phyloP scores from a whole-genome alignment of 2,329 filamentous ascomycete species.

The Eutypa lata region DNA sequence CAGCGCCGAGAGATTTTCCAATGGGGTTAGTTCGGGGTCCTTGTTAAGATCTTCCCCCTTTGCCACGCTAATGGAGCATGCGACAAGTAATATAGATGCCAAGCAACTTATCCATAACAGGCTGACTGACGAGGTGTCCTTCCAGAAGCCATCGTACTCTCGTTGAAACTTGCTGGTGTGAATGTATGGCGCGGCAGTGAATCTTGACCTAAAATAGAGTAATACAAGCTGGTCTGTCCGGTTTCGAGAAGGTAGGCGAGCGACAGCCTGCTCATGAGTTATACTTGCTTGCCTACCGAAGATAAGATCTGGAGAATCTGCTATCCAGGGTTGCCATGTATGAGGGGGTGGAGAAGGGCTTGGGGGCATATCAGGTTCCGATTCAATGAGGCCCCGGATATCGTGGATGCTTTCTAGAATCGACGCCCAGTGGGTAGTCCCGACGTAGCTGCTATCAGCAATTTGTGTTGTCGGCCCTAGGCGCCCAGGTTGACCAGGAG shows the following conservation, averaged over 20 bases:
- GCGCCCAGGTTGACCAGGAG: conserved; percentile 14
- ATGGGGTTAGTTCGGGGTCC: conserved; percentile 20
- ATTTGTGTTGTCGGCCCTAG: conserved; percentile 14
- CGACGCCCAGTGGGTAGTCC: conserved; percentile 32
- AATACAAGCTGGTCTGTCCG: conserved; percentile 31
- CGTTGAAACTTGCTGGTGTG: conserved; percentile 43
- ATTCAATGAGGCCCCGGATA: conserved; percentile 30
- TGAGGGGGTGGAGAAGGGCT: conserved; percentile 25
- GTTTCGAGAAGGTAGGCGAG: conserved; percentile 26
- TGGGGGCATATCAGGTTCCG: conserved; percentile 19
- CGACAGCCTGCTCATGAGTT: conserved; percentile 30
- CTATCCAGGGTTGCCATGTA: conserved; percentile 8
- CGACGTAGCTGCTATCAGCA: conserved; percentile 29
- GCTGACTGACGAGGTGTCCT: conserved; percentile 33
- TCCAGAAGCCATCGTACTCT: conserved; percentile 47
- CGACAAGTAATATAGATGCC: conserved; percentile 44
- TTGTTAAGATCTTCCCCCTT: conserved; percentile 24
- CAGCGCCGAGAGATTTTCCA: conserved; percentile 31
- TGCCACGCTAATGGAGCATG: conserved; percentile 32
- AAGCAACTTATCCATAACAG: conserved; percentile 50
- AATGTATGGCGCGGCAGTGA: conserved; percentile 31
- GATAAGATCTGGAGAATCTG: conserved; percentile 24
- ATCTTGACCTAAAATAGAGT: conserved; percentile 31
- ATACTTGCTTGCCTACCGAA: conserved; percentile 24
- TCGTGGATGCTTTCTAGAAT: conserved; percentile 35